These are phyloP conservation scores for Trichoderma sp. DNA, from an alignment of 2,329 filamentous ascomycete species.

Conservation along the genomic window DNA sequence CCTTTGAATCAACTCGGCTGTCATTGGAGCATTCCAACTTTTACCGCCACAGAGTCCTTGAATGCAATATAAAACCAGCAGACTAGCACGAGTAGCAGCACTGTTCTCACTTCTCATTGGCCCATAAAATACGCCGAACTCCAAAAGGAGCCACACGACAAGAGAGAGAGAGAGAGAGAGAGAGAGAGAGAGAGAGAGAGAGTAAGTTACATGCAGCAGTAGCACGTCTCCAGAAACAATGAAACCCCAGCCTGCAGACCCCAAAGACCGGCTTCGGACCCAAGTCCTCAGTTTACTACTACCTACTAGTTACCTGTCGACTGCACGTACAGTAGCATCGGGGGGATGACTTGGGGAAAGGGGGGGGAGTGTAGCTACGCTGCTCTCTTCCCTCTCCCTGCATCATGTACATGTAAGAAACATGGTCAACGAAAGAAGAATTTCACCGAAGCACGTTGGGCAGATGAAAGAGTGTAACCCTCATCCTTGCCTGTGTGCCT, in stretches of 20 bases:
- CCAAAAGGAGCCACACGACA: not conserved
- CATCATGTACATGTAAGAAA: not conserved
- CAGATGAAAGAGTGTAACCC: conserved; percentile 1
- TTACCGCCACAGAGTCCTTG: not conserved
- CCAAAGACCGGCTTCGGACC: not conserved
- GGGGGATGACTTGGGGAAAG: not conserved
- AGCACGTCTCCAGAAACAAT: conserved; percentile 1
- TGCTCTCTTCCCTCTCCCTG: not conserved
- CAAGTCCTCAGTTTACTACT: not conserved
- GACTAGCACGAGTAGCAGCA: not conserved
- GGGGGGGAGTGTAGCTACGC: not conserved
- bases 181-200: too few species aligned
- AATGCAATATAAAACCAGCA: not conserved
- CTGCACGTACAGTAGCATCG: not conserved
- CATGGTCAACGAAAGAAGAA: not conserved
- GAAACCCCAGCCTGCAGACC: conserved; percentile 9
- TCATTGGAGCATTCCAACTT: not conserved
- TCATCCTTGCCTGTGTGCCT: not conserved
- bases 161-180: too few species aligned
- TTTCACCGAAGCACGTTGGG: conserved; percentile 11
- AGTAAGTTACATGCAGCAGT: not conserved
- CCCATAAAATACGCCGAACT: not conserved
- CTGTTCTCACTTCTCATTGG: not conserved
- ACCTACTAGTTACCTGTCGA: not conserved
- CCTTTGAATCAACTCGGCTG: not conserved